Conservation (phyloP, 768 basidiomycete genomes). For the Infundibulicybe gibba region DNA sequence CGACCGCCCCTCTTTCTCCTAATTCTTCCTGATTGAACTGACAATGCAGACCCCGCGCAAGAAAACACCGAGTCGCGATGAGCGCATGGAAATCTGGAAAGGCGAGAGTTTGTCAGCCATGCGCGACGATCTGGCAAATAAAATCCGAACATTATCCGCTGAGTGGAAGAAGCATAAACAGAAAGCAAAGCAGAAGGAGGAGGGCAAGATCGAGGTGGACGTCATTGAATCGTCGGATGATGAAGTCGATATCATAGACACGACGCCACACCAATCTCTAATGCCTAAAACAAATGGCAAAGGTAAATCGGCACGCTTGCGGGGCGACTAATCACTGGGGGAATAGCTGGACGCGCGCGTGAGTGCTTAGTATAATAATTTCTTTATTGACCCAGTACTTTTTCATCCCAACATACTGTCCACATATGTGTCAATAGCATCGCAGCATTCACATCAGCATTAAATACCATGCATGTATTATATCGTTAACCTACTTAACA, state of each 20-base stretch:
- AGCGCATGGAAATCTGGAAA: too few species aligned
- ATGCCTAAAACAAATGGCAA: slow-evolving; percentile 7
- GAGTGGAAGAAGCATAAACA: slow-evolving; percentile 48
- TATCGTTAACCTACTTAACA: too few species aligned
- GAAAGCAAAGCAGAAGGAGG: slow-evolving; percentile 32
- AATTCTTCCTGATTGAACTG: not conserved
- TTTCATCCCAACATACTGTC: too few species aligned
- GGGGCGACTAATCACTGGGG: not conserved
- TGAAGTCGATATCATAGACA: slow-evolving; percentile 40
- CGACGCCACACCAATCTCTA: too few species aligned
- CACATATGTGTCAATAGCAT: too few species aligned
- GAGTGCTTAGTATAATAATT: too few species aligned
- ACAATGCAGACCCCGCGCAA: not conserved
- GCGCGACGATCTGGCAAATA: slow-evolving; percentile 39
- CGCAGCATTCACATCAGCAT: too few species aligned
- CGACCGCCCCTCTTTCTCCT: slow-evolving; percentile 6
- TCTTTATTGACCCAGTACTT: too few species aligned
- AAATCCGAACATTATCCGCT: slow-evolving; percentile 45
- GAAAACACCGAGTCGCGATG: slow-evolving; percentile 10
- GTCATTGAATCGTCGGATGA: slow-evolving; percentile 32
- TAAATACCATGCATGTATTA: too few species aligned
- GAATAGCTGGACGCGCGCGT: too few species aligned
- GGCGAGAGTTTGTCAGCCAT: slow-evolving; percentile 19
- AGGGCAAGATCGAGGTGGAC: slow-evolving; percentile 20
- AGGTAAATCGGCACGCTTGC: slow-evolving; percentile 5